Conservation (phyloP, 192 early-diverging fungal genomes). For the Coemansia sp. region DNA sequence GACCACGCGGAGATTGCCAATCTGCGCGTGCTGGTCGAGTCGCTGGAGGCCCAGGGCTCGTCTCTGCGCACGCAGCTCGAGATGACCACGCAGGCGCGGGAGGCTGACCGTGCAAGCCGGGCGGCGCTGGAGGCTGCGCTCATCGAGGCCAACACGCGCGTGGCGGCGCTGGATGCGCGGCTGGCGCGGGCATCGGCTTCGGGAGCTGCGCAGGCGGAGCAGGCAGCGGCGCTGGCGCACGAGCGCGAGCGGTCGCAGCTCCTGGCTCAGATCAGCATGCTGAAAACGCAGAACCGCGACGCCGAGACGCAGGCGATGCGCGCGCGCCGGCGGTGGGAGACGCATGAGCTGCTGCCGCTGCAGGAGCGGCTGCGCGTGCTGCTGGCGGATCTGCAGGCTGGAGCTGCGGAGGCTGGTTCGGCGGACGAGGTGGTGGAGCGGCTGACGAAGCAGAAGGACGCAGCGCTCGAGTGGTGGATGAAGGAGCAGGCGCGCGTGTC, state of each 20-base stretch:
- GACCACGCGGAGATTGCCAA: conserved; percentile 30
- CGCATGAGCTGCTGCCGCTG: conserved; percentile 42
- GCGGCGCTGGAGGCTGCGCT: conserved; percentile 35
- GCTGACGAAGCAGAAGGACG: conserved; percentile 24
- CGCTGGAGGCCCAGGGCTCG: conserved; percentile 23
- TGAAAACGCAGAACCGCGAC: conserved; percentile 32
- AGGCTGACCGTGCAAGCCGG: conserved; percentile 19
- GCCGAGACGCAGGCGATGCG: conserved; percentile 34
- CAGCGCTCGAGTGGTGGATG: conserved; percentile 43
- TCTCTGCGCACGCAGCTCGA: conserved; percentile 38
- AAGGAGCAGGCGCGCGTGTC: conserved; percentile 44
- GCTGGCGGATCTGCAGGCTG: neutral
- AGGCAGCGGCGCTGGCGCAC: conserved; percentile 27
- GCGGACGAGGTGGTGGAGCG: conserved; percentile 23
- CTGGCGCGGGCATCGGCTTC: conserved; percentile 14
- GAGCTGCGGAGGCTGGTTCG: neutral
- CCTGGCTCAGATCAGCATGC: conserved; percentile 36
- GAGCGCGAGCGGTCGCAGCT: conserved; percentile 42
- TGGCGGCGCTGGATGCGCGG: conserved; percentile 15
- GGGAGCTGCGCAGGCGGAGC: conserved; percentile 25
- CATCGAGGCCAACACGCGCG: conserved; percentile 30
- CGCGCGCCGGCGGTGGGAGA: conserved; percentile 43
- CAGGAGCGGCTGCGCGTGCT: conserved; percentile 37
- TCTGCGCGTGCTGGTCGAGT: conserved; percentile 17
- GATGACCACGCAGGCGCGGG: conserved; percentile 30